A percentile compares a stretch with the other conserved stretches of the same genome.
These are phyloP conservation scores for Russula lepida DNA, from an alignment of 768 basidiomycete species.

Conservation along the genomic window DNA sequence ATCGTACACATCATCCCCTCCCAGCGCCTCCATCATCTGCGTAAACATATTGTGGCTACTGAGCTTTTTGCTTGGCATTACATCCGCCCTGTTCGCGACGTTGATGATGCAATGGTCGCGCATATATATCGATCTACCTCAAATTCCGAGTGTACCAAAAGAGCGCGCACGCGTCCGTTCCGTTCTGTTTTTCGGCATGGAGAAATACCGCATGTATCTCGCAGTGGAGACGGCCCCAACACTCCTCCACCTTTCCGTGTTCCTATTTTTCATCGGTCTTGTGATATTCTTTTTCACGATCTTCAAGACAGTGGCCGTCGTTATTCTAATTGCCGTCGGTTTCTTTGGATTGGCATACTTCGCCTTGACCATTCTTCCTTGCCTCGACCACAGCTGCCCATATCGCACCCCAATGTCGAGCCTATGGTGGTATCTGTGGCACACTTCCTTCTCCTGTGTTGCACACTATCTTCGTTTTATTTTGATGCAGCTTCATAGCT, in stretches of 20 bases:
- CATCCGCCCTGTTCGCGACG: conserved; percentile 14
- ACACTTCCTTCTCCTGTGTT: background rate
- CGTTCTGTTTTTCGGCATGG: conserved; percentile 3
- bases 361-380: conserved; percentile 6
- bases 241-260: conserved; percentile 25
- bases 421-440: conserved; percentile 3
- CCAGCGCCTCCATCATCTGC: background rate
- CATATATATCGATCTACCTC: conserved; percentile 17
- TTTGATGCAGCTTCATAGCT: background rate
- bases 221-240: conserved; percentile 15
- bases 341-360: conserved; percentile 4
- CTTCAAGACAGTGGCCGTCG: background rate
- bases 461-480: background rate
- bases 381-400: conserved; percentile 6
- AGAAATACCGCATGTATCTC: background rate
- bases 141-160: background rate
- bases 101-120: conserved; percentile 14
- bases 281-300: conserved; percentile 10
- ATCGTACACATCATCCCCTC: background rate
- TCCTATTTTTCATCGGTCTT: conserved; percentile 16
- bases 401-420: conserved; percentile 18
- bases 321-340: background rate
- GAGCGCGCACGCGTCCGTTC: conserved; percentile 14
- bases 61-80: conserved; percentile 8
- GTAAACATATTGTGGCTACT: conserved; percentile 16